A percentile compares a stretch with the other conserved stretches of the same genome.
Conservation (phyloP, 176 grass and related monocot species). For the Poa pratensis region DNA sequence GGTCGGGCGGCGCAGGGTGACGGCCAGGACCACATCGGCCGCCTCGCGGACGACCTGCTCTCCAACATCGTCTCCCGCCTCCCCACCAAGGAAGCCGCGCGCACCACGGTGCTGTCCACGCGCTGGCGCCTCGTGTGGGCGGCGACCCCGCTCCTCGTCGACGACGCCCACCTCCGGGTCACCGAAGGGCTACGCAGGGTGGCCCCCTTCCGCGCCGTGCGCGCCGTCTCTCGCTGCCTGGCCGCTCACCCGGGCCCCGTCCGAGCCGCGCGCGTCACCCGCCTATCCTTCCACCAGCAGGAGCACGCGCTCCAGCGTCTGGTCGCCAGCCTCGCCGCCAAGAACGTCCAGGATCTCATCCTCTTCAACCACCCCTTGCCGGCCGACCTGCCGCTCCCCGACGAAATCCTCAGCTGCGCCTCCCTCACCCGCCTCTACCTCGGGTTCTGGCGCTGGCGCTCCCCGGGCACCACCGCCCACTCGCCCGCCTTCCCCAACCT, state of each 20-base stretch:
- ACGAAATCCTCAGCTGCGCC: neutral
- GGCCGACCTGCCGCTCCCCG: neutral
- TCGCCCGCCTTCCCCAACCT: conserved; percentile 5
- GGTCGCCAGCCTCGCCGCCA: conserved; percentile 20
- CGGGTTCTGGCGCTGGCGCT: neutral
- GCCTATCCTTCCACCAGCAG: neutral
- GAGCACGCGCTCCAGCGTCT: conserved; percentile 1
- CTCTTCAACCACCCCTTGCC: conserved; percentile 9
- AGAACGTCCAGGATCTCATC: conserved; percentile 25
- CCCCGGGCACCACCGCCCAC: neutral
- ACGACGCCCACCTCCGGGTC: conserved; percentile 13
- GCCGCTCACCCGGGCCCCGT: conserved; percentile 27
- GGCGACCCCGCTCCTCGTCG: conserved; percentile 19
- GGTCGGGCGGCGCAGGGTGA: neutral
- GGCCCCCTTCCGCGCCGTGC: neutral
- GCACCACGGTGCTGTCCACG: neutral
- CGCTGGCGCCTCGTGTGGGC: neutral
- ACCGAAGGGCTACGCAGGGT: neutral
- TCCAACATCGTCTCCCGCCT: conserved; percentile 15
- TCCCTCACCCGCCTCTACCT: conserved; percentile 23
- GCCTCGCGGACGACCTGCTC: conserved; percentile 9
- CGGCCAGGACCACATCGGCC: conserved; percentile 25
- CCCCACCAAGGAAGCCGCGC: conserved; percentile 9
- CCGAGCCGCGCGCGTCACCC: neutral
- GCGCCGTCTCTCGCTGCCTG: conserved; percentile 11